Conservation (phyloP, 2,329 filamentous ascomycete genomes). For the Aotearoamyces nothofagi region DNA sequence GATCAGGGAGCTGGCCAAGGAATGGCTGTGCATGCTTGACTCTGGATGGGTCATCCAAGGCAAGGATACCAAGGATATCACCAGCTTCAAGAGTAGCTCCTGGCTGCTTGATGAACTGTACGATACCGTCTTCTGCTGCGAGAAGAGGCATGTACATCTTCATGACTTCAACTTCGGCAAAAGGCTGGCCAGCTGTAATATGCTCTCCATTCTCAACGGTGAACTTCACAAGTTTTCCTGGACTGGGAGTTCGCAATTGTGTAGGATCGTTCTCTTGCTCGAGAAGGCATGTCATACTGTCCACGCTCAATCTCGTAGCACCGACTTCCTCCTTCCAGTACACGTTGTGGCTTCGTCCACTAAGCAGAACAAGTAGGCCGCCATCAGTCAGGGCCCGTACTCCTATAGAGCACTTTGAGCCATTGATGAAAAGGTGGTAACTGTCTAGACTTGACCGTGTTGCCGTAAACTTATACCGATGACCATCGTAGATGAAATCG, state of each 20-base stretch:
- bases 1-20: constrained; percentile 73
- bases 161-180: constrained; percentile 98
- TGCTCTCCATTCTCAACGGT: constrained; percentile 91
- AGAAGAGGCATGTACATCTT: constrained; percentile 99
- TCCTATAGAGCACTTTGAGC: constrained; percentile 87
- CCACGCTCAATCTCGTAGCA: constrained; percentile 86
- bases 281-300: constrained; percentile 93
- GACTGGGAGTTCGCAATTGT: constrained; percentile 84
- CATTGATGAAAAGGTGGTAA: constrained; percentile 98
- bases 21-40: constrained; percentile 96
- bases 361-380: constrained; percentile 78
- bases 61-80: constrained; percentile 94
- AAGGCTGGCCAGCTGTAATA: constrained; percentile 80
- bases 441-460: constrained; percentile 84
- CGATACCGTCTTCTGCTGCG: constrained; percentile 85
- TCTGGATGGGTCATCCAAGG: constrained; percentile 85
- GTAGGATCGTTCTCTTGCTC: constrained; percentile 99
- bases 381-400: constrained; percentile 88
- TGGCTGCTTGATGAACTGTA: constrained; percentile 98
- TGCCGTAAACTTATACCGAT: constrained; percentile 94
- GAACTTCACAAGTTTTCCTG: constrained; percentile 97
- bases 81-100: constrained; percentile 95
- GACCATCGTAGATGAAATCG: constrained; percentile 97
- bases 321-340: constrained; percentile 99
- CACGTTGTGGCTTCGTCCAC: constrained; percentile 89